Percentiles rank a stretch among this genome's conserved stretches.
phyloP scores from a whole-genome alignment of 31 red algal species.

The Asparagopsis taxiformis region DNA sequence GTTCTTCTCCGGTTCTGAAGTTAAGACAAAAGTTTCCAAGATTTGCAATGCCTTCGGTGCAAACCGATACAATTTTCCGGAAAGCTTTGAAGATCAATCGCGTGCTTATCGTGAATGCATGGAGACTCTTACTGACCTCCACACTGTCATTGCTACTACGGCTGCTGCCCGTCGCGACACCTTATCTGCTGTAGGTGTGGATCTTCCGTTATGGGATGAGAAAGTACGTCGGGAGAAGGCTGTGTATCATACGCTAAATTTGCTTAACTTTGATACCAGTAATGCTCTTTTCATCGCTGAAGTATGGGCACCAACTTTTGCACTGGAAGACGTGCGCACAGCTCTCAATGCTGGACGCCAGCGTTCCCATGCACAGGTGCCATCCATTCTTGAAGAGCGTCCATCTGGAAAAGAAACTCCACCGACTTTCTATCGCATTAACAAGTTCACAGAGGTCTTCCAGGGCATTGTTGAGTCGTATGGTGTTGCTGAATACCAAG shows the following conservation, averaged over 20 bases:
- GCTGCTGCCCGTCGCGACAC: slow-evolving; percentile 39
- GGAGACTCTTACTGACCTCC: slow-evolving; percentile 54
- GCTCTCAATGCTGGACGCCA: slow-evolving; percentile 68
- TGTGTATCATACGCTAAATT: slow-evolving; percentile 83
- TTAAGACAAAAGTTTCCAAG: slow-evolving; percentile 74
- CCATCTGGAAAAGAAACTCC: slow-evolving; percentile 52
- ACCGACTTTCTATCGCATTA: slow-evolving; percentile 85
- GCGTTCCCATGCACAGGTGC: slow-evolving; percentile 77
- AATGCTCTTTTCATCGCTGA: slow-evolving; percentile 82
- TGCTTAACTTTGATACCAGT: slow-evolving; percentile 93
- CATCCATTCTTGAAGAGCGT: slow-evolving; percentile 82
- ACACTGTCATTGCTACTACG: slow-evolving; percentile 68
- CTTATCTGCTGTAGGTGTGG: slow-evolving; percentile 54
- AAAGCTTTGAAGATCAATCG: slow-evolving; percentile 49
- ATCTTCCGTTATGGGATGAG: slow-evolving; percentile 74
- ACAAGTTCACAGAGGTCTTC: slow-evolving; percentile 92
- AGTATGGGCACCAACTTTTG: slow-evolving; percentile 74
- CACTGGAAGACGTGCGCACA: slow-evolving; percentile 61
- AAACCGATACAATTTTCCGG: slow-evolving; percentile 86
- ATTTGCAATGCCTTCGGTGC: slow-evolving; percentile 82
- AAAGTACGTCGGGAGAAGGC: slow-evolving; percentile 82
- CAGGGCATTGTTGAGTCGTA: slow-evolving; percentile 95
- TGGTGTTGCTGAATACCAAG: slow-evolving; percentile 87
- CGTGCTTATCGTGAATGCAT: slow-evolving; percentile 49
- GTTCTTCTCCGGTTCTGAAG: slow-evolving; percentile 80